Conservation (phyloP, 352 stramenopile genomes). For the Phytophthora syringae region DNA sequence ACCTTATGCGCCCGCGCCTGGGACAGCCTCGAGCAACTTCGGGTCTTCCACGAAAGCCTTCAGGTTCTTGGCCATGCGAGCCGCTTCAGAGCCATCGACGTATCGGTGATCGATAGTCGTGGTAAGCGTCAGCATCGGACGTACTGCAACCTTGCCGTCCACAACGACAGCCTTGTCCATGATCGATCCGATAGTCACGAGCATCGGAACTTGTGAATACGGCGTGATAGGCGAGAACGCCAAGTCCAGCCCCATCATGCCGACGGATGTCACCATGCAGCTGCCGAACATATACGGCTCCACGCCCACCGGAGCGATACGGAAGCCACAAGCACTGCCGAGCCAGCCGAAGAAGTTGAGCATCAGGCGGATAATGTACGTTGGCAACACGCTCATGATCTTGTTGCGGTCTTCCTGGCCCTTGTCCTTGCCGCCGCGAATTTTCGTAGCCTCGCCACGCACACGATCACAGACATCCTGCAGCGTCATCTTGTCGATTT, state of each 20-base stretch:
- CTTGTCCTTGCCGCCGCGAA: slow-evolving; percentile 63
- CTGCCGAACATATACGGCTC: slow-evolving; percentile 78
- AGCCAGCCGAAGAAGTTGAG: slow-evolving; percentile 73
- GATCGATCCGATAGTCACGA: slow-evolving; percentile 73
- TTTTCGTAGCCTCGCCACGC: slow-evolving; percentile 56
- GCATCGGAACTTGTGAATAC: slow-evolving; percentile 69
- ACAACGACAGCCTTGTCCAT: slow-evolving; percentile 69
- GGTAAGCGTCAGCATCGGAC: slow-evolving; percentile 69
- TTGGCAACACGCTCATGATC: slow-evolving; percentile 61
- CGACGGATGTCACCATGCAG: slow-evolving; percentile 76
- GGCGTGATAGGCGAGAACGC: slow-evolving; percentile 71
- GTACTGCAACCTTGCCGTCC: slow-evolving; percentile 62
- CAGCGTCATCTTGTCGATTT: slow-evolving; percentile 66
- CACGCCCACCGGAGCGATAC: slow-evolving; percentile 60
- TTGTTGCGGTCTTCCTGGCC: slow-evolving; percentile 70
- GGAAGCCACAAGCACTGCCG: slow-evolving; percentile 57
- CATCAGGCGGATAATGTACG: slow-evolving; percentile 58
- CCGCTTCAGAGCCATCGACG: slow-evolving; percentile 66
- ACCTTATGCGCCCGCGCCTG: slow-evolving; percentile 33
- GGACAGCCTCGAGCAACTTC: slow-evolving; percentile 50
- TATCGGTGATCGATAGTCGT: slow-evolving; percentile 80
- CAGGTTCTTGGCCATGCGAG: slow-evolving; percentile 61
- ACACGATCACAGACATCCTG: slow-evolving; percentile 52
- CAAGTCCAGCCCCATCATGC: slow-evolving; percentile 75
- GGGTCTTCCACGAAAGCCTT: slow-evolving; percentile 64